Evolutionary conservation across 345 rosid genomes (phyloP).

Genomic region (Toxicodendron radicans): DNA sequence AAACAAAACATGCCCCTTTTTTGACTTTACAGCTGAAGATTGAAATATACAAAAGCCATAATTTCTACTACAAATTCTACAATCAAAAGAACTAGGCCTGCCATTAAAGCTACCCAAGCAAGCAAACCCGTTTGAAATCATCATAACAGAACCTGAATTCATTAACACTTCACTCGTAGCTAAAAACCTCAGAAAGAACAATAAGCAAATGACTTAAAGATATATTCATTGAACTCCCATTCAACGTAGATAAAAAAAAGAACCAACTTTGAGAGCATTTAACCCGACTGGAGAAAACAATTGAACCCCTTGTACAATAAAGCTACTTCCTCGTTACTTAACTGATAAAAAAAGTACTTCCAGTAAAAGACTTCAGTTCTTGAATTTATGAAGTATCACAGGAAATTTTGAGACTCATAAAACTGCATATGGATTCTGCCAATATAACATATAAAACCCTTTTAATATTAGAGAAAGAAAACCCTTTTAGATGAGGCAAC

Average conservation of each 20-base stretch:
- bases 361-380: conserved; percentile 14
- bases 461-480: not conserved
- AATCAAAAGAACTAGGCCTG: conserved; percentile 6
- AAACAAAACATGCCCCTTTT: conserved; percentile 25
- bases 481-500: not conserved
- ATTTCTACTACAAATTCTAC: conserved; percentile 1
- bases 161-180: conserved; percentile 34
- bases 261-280: not conserved
- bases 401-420: not conserved
- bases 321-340: not conserved
- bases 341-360: not conserved
- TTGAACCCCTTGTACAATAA: not conserved
- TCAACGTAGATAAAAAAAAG: conserved; percentile 11
- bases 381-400: not conserved
- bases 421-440: not conserved
- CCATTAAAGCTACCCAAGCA: conserved; percentile 11
- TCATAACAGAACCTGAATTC: conserved; percentile 27
- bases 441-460: not conserved
- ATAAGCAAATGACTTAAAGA: conserved; percentile 4
- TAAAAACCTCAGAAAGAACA: not conserved
- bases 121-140: conserved; percentile 28
- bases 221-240: conserved; percentile 16
- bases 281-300: conserved; percentile 11
- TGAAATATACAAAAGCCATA: conserved; percentile 15
- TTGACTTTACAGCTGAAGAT: conserved; percentile 28